Conservation (phyloP, 2,329 filamentous ascomycete genomes). For the Trichophyton schoenleinii region DNA sequence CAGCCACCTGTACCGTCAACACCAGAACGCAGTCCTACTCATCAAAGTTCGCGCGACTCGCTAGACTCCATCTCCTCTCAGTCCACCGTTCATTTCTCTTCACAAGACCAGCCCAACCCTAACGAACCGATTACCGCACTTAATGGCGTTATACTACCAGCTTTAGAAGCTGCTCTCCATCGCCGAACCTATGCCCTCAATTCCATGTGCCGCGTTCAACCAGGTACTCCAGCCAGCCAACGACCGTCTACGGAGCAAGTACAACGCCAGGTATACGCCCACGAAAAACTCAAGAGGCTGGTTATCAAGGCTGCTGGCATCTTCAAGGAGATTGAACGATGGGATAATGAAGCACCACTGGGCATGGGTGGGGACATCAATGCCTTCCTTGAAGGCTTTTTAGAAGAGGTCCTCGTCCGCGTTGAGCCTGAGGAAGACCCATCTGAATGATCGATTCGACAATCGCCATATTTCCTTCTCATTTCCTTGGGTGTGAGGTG, state of each 20-base stretch:
- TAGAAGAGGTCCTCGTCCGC: slow-evolving; percentile 86
- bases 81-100: slow-evolving; percentile 27
- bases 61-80: slow-evolving; percentile 36
- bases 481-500: background rate
- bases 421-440: slow-evolving; percentile 72
- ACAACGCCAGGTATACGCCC: slow-evolving; percentile 58
- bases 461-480: background rate
- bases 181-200: slow-evolving; percentile 53
- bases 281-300: slow-evolving; percentile 69
- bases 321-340: slow-evolving; percentile 81
- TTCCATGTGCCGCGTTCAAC: slow-evolving; percentile 21
- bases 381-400: slow-evolving; percentile 76
- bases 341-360: slow-evolving; percentile 74
- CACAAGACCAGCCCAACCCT: slow-evolving; percentile 27
- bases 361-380: slow-evolving; percentile 87
- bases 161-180: slow-evolving; percentile 79
- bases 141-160: slow-evolving; percentile 83
- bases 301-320: slow-evolving; percentile 71
- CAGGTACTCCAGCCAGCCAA: slow-evolving; percentile 45
- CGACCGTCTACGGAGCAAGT: slow-evolving; percentile 37
- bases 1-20: slow-evolving; percentile 2
- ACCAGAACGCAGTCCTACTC: background rate
- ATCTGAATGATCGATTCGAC: background rate
- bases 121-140: slow-evolving; percentile 68
- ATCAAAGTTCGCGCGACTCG: background rate